Evolutionary conservation across 2,329 filamentous ascomycete species (phyloP), one percentile per base, ranked within the genome.

Genomic region (Scedosporium aurantiacum): DNA sequence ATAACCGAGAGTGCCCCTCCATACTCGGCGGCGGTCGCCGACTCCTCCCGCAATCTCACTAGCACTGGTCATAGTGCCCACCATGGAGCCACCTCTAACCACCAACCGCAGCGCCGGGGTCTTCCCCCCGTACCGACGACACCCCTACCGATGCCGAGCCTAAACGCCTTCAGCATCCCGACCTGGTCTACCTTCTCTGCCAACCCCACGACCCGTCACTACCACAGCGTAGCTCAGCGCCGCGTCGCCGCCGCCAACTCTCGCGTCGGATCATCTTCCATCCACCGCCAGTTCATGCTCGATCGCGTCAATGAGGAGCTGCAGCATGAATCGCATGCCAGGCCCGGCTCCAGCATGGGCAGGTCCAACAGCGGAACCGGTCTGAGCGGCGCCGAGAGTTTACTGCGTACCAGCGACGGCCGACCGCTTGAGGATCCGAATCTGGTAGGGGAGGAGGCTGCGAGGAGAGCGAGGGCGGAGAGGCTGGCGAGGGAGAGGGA

Each of bases 341-440:
- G 40, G 7, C 40, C 50, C 21, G 21, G 50, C 50, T 54, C 50
- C 12, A 28, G 40, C 50, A 21, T 40, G 5, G 18, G 32, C 32
- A 47, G 59, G 58, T 18, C 56, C 10, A 41, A n/a, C 47, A 47
- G 58, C 41, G 18, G 25, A 14, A 43, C 10, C 45, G 28, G 58
- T 18, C 21, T n/a, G 10, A 25, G n/a, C 27, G 21, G 18, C 40
- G 14, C 2, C 4, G 57, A 27, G 37, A 23, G 37, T 27, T 41
- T 21, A 3, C 18, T 25, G 18, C 62, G 41, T n/a, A 37, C 43
- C 71, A 71, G 41, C 52, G 75, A 45, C 37, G 47, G 75, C 37
- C 76, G 79, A 5, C 84, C 83, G 2, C 76, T 86, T 18, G 86
- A 89, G 71, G 86, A 89, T 65, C 86, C 85, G 0, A 79, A 85